Conservation (phyloP, 352 stramenopile species). For the Phytophthora lateralis region DNA sequence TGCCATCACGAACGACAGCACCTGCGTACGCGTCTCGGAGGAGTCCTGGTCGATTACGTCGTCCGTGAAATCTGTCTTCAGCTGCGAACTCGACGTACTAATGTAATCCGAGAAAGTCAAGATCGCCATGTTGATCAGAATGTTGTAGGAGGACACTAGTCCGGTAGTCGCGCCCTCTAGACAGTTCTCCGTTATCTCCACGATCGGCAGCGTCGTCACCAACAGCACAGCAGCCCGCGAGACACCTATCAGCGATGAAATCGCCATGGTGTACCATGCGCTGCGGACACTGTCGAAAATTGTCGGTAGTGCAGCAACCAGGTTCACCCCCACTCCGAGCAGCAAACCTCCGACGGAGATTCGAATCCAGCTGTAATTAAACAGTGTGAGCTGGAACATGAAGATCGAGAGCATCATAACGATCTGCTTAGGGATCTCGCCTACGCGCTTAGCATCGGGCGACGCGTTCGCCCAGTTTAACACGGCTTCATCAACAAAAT, state of each 20-base stretch:
- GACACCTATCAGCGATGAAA: slow-evolving; percentile 52
- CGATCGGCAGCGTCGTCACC: slow-evolving; percentile 64
- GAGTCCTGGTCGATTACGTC: slow-evolving; percentile 38
- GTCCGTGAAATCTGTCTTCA: slow-evolving; percentile 47
- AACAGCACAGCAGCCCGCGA: slow-evolving; percentile 44
- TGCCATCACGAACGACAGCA: slow-evolving; percentile 50
- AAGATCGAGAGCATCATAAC: slow-evolving; percentile 55
- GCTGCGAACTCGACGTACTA: slow-evolving; percentile 46
- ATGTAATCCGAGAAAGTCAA: slow-evolving; percentile 65
- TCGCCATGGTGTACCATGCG: slow-evolving; percentile 52
- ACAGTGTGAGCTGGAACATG: slow-evolving; percentile 57
- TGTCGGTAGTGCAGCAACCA: slow-evolving; percentile 47
- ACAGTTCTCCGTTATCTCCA: slow-evolving; percentile 78
- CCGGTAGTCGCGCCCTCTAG: slow-evolving; percentile 74
- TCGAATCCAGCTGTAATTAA: slow-evolving; percentile 80
- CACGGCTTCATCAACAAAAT: slow-evolving; percentile 54
- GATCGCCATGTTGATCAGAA: slow-evolving; percentile 67
- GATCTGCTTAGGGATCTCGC: slow-evolving; percentile 49
- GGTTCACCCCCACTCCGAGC: slow-evolving; percentile 37
- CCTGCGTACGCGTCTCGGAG: slow-evolving; percentile 34
- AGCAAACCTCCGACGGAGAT: slow-evolving; percentile 54
- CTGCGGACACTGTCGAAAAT: slow-evolving; percentile 54
- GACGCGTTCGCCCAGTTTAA: slow-evolving; percentile 52
- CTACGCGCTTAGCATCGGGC: slow-evolving; percentile 43
- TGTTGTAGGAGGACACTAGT: slow-evolving; percentile 62